Evolutionary conservation across 2,329 filamentous ascomycete species (phyloP), one percentile per base, ranked within the genome.

Genomic region (Xylogone sp.): DNA sequence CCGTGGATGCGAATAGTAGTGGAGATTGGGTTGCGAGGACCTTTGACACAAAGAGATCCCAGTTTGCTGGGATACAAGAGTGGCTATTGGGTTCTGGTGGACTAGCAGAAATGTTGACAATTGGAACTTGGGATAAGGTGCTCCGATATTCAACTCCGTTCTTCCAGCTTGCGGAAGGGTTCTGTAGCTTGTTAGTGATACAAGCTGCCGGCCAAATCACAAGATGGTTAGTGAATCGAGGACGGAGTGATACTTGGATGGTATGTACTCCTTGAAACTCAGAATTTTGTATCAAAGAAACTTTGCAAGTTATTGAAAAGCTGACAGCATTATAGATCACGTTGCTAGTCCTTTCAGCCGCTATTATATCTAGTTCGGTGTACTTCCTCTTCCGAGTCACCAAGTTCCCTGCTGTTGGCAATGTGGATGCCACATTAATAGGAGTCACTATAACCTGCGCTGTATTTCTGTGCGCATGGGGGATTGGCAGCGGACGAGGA

Each of bases 351-450:
- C 75, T 94, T 52, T 96, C 93, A 1, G 91, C 90, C 42, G 94
- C 90, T 54, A 84, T 96, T 62, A 95, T 97, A 62, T 94, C 91
- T 21, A 96, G 88, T 70, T 90, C 93, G 4, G 82, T 96, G 58
- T 97, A 97, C 73, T 97, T 97, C 71, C 82, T 99, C 48, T 97
- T 92, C 90, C 83, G 94, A 53, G 90, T 97, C 49, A 88, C 92
- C 16, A 89, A 88, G 57, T 97, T 99, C 71, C 93, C 94, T 1
- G 89, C 92, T 60, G 90, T 97, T 63, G 87, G 87, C 72, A 96
- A 95, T 65, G 80, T 95, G 29, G 94, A 97, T 68, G 92, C 94
- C 21, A 89, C 90, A 18, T 77, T 97, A 42, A 97, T 97, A 56
- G 94, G 94, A 43, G 88, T 93, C 44, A 88, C 91, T 43, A 89